A percentile compares a stretch with the other conserved stretches of the same genome.
phyloP scores from a whole-genome alignment of 345 rosid genomes.

The Gossypium herbaceum region DNA sequence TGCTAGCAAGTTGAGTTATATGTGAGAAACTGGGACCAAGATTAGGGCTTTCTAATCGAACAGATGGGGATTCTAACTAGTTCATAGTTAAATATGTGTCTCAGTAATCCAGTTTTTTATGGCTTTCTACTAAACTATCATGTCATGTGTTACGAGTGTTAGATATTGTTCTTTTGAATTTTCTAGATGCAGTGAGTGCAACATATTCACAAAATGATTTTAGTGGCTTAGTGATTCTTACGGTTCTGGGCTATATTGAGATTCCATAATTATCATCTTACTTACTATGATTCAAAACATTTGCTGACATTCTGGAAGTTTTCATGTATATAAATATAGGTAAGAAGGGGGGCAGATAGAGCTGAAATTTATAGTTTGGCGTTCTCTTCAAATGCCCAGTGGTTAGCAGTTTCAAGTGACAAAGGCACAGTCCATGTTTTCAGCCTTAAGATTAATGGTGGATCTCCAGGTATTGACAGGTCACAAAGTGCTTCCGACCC shows the following conservation, averaged over 20 bases:
- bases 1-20: neutral
- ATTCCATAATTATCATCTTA: neutral
- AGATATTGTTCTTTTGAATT: neutral
- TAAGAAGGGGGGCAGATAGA: constrained; percentile 98
- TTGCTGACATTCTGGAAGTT: neutral
- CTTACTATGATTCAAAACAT: neutral
- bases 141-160: neutral
- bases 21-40: neutral
- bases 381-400: constrained; percentile 76
- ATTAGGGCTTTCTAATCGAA: neutral
- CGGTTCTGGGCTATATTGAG: neutral
- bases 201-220: neutral
- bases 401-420: constrained; percentile 98
- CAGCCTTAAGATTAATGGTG: constrained; percentile 70
- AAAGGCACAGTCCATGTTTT: constrained; percentile 98
- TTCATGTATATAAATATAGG: constrained; percentile 35
- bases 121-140: neutral
- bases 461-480: constrained; percentile 46
- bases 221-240: neutral
- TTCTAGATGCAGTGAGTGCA: neutral
- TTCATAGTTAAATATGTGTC: neutral
- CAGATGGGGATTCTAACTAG: neutral
- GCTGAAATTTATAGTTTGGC: constrained; percentile 96
- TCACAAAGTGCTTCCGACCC: constrained; percentile 35
- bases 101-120: neutral